phyloP scores from a whole-genome alignment of 2,329 filamentous ascomycete genomes.

The Hymenoscyphus linearis region DNA sequence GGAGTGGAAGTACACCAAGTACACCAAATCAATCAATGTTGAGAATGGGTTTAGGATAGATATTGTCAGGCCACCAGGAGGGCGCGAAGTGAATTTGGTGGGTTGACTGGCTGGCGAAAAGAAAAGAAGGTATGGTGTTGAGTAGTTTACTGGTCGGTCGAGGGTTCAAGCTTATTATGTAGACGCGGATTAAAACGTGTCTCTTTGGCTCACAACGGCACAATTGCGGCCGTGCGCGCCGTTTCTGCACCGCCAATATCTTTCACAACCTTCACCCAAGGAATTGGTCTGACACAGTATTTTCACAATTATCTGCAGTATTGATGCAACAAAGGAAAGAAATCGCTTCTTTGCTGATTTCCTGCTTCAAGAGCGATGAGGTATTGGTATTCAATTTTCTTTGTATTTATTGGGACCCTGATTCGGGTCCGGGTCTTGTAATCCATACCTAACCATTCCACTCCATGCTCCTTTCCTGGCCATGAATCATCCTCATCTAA shows the following conservation, averaged over 20 bases:
- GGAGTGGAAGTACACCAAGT: slow-evolving; percentile 5
- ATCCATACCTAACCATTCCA: neutral
- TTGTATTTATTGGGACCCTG: slow-evolving; percentile 4
- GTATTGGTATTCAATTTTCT: slow-evolving; percentile 1
- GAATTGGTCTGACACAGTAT: too few relatives aligned
- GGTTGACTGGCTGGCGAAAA: slow-evolving; percentile 6
- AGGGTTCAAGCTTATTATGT: slow-evolving; percentile 7
- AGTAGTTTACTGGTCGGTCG: neutral
- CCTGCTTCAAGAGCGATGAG: too few relatives aligned
- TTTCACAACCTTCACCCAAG: too few relatives aligned
- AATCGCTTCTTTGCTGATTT: too few relatives aligned
- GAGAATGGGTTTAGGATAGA: slow-evolving; percentile 6
- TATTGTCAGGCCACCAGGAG: slow-evolving; percentile 9
- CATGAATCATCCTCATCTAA: slow-evolving; percentile 3
- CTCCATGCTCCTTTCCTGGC: neutral
- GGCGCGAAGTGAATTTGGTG: neutral
- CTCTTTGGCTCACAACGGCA: neutral
- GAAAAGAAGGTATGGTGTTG: slow-evolving; percentile 10
- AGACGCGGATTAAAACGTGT: neutral
- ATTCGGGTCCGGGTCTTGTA: neutral
- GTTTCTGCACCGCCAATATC: neutral
- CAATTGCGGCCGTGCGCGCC: neutral
- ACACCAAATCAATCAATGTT: slow-evolving; percentile 20
- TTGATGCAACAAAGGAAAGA: too few relatives aligned
- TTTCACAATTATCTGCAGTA: too few relatives aligned